phyloP scores from a whole-genome alignment of 1,284 basidiomycete genomes.

The Sporisorium exsertum region DNA sequence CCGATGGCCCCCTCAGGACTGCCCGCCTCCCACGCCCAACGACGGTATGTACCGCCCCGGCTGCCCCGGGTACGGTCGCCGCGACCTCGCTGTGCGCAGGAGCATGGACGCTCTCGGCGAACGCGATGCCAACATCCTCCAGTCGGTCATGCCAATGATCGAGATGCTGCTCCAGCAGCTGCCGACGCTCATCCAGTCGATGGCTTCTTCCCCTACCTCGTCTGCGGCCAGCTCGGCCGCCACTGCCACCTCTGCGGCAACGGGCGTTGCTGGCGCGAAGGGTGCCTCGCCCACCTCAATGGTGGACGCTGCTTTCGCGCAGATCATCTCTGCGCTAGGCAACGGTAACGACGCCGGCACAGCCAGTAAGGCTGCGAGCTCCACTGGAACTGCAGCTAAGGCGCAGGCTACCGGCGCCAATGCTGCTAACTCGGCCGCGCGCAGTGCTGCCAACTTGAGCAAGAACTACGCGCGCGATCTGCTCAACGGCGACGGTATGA shows the following conservation, averaged over 20 bases:
- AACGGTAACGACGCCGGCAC: constrained; percentile 7
- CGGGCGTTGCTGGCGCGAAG: constrained; percentile 14
- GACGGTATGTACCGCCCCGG: constrained; percentile 58
- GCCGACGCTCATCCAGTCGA: constrained; percentile 34
- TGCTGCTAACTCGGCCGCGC: constrained; percentile 25
- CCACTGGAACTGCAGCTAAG: constrained; percentile 10
- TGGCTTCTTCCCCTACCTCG: constrained; percentile 23
- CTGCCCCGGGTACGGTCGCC: constrained; percentile 59
- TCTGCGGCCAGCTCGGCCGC: constrained; percentile 19
- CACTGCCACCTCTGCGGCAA: constrained; percentile 26
- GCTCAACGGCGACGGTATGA: constrained; percentile 49
- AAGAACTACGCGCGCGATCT: constrained; percentile 40
- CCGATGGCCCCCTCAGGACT: constrained; percentile 39
- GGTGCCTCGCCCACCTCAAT: constrained; percentile 26
- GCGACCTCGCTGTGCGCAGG: constrained; percentile 39
- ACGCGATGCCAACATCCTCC: constrained; percentile 43
- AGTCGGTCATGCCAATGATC: constrained; percentile 48
- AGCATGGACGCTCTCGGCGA: constrained; percentile 37
- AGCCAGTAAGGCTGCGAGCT: constrained; percentile 15
- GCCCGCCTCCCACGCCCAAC: constrained; percentile 54
- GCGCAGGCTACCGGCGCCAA: constrained; percentile 3
- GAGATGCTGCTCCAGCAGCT: constrained; percentile 49
- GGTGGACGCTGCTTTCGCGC: constrained; percentile 35
- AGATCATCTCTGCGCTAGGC: constrained; percentile 41
- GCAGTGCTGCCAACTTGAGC: constrained; percentile 48